phyloP scores from a whole-genome alignment of 208 protist genomes.

The Leishmania arabica region DNA sequence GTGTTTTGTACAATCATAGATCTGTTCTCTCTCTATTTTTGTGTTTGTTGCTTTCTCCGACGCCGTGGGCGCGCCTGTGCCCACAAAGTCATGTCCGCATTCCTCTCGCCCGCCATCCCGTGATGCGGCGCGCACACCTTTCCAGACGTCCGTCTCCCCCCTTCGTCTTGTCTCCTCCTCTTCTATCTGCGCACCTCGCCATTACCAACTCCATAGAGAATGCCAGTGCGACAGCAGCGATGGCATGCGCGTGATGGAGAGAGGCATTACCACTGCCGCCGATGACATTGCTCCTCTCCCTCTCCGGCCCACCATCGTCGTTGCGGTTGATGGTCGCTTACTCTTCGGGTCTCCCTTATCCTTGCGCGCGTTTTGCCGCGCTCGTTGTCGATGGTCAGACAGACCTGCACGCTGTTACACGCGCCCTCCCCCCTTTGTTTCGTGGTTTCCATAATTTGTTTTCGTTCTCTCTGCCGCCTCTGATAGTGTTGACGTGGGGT shows the following conservation, averaged over 20 bases:
- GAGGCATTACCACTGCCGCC: background rate
- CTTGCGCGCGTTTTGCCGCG: background rate
- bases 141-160: background rate
- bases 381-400: background rate
- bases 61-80: background rate
- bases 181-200: background rate
- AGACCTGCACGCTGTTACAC: background rate
- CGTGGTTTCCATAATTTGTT: background rate
- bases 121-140: background rate
- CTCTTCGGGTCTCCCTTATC: background rate
- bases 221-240: background rate
- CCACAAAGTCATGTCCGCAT: background rate
- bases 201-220: slow-evolving; percentile 1
- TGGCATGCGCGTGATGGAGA: background rate
- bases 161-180: background rate
- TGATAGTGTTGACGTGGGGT: background rate
- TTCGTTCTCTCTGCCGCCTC: background rate
- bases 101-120: background rate
- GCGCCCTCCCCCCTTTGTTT: background rate
- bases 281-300: background rate
- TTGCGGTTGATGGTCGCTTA: background rate
- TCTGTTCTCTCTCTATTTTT: background rate
- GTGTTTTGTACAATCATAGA: background rate
- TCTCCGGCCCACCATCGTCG: background rate
- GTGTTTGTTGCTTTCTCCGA: background rate